Conservation (phyloP, 2,329 filamentous ascomycete species). For the Aspergillus versicolor region DNA sequence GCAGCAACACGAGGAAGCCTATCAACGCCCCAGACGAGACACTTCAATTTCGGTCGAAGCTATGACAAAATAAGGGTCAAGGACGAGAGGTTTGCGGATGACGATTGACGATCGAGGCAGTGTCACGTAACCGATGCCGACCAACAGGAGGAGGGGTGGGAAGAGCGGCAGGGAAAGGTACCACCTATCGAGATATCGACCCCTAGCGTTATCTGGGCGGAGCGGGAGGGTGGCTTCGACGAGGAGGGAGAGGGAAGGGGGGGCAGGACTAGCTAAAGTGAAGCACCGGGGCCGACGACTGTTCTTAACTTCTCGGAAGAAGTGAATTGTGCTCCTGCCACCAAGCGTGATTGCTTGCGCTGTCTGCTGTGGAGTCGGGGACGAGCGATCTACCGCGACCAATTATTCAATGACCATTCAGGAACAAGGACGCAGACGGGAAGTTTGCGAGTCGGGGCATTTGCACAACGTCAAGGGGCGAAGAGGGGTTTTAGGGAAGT, state of each 20-base stretch:
- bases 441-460: slow-evolving; percentile 13
- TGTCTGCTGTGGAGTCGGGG: slow-evolving; percentile 24
- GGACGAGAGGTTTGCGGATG: neutral
- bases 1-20: neutral
- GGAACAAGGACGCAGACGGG: slow-evolving; percentile 13
- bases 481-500: slow-evolving; percentile 8
- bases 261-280: slow-evolving; percentile 5
- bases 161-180: neutral
- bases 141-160: slow-evolving; percentile 1
- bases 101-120: neutral
- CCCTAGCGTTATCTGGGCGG: slow-evolving; percentile 5
- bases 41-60: neutral
- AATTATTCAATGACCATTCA: slow-evolving; percentile 25
- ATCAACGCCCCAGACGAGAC: neutral
- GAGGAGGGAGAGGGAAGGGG: slow-evolving; percentile 1
- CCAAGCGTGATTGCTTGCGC: slow-evolving; percentile 21
- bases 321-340: slow-evolving; percentile 8
- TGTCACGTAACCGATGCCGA: slow-evolving; percentile 2
- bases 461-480: slow-evolving; percentile 18
- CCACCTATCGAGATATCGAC: slow-evolving; percentile 8
- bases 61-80: neutral
- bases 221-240: neutral
- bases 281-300: slow-evolving; percentile 8
- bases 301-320: slow-evolving; percentile 13
- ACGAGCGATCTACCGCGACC: slow-evolving; percentile 26